Evolutionary conservation across 805 yeast species (phyloP), one percentile per base, ranked within the genome.

Genomic region (Tetrapisispora nanseiensis): DNA sequence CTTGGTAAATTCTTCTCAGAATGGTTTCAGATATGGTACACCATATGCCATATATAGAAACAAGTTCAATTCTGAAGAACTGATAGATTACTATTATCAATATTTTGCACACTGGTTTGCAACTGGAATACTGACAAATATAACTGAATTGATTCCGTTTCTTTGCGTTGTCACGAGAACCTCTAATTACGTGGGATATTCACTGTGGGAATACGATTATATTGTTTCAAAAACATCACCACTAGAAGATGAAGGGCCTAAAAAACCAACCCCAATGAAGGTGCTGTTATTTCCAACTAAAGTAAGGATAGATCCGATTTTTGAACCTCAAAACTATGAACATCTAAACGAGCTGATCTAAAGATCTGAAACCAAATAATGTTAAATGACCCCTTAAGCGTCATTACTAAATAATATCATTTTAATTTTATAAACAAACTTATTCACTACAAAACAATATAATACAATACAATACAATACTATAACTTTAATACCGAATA

Each of bases 21-120:
- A 26, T 22, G 42, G 42, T 20, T 24, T 21, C 24, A 29, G 31
- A 32, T 39, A 22, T 16, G 33, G 33, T 11, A n/a, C 4, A 3
- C 42, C 42, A 20, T 39, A 32, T n/a, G 33, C 33, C 24, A 16
- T 16, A 13, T 28, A 39, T 13, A 39, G 16, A 28, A 15, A 27
- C 4, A 27, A 33, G 19, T 21, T 33, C 3, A 33, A 19, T 21
- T 7, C n/a, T 2, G 38, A 27, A n/a, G 37, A 39, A 21, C 8
- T 27, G 3, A 16, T 8, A 6, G 37, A 27, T 15, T 33, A 16
- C 15, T 39, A 26, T 16, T 33, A 33, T 15, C 26, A 26, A 15
- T 12, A 21, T 16, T 39, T 22, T 39, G 33, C 28, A 15, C 33
- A 39, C 12, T 39, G 42, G 42, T 39, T n/a, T n/a, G 20, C 23